Percentiles rank a stretch among this genome's conserved stretches.
These are phyloP conservation scores for Penicillium capsulatum DNA, from an alignment of 2,329 filamentous ascomycete genomes.

Conservation along the genomic window DNA sequence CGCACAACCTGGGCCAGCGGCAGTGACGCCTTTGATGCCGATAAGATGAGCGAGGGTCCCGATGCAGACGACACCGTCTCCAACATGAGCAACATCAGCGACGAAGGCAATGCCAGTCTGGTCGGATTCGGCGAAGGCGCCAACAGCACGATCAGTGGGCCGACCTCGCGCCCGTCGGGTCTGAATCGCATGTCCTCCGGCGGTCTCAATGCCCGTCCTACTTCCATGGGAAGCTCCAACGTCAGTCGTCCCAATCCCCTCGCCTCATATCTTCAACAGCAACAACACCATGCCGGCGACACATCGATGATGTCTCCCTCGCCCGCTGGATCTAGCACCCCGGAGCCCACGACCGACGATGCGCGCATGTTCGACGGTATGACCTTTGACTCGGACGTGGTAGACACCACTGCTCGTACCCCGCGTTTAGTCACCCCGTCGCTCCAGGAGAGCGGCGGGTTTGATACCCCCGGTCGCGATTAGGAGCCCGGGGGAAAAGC, in stretches of 20 bases:
- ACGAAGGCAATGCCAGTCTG: constrained; percentile 76
- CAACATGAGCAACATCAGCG: constrained; percentile 74
- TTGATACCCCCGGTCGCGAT: constrained; percentile 18
- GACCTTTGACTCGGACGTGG: constrained; percentile 57
- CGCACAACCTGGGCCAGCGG: constrained; percentile 65
- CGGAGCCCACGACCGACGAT: constrained; percentile 45
- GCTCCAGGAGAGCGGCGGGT: constrained; percentile 11
- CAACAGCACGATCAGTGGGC: constrained; percentile 76
- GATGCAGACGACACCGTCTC: constrained; percentile 59
- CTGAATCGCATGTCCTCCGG: constrained; percentile 37
- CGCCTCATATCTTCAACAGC: constrained; percentile 26
- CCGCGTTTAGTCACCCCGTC: constrained; percentile 48
- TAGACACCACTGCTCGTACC: constrained; percentile 62
- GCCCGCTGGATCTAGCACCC: constrained; percentile 38
- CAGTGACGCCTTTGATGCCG: constrained; percentile 54
- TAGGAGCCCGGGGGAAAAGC: constrained; percentile 13
- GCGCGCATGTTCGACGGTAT: constrained; percentile 65
- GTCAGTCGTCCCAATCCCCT: constrained; percentile 31
- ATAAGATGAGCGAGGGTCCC: constrained; percentile 62
- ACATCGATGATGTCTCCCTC: constrained; percentile 41
- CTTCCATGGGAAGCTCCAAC: constrained; percentile 41
- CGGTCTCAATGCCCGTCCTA: constrained; percentile 26
- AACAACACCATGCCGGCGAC: constrained; percentile 27
- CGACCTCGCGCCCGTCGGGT: constrained; percentile 59
- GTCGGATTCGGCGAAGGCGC: constrained; percentile 93